Evolutionary conservation across 768 basidiomycete genomes (phyloP), one percentile per base, ranked within the genome.

Genomic region (Kwoniella sp.): DNA sequence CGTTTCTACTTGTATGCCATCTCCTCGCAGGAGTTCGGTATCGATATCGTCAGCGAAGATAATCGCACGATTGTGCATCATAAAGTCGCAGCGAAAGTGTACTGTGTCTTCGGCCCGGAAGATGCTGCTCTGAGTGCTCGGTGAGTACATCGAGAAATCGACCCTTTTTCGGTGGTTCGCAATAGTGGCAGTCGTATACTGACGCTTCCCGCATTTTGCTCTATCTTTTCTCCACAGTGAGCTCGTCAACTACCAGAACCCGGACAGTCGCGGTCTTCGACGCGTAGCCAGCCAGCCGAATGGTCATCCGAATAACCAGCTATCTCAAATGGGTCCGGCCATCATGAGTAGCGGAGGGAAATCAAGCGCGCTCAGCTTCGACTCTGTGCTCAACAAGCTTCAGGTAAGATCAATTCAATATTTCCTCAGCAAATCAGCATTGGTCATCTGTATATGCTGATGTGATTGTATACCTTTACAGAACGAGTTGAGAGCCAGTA

Each of bases 1-100:
- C 41, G 20, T 3, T 20, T 17, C 3, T 9, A 9, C 41, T 45
- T 45, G 41, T 45, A n/a, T n/a, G n/a, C 38, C 38, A 41, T 51
- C n/a, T 5, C 28, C 15, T 34, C 17, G 22, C 68, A 95, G 93
- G 94, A 98, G 88, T 98, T 96, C 79, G 96, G 96, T 62, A 99
- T 98, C 75, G 96, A 98, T 83, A 99, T 99, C 68, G 91, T 96
- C 59, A 91, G 92, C 68, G 96, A 99, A 76, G 96, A 99, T 84
- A 96, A 94, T 85, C 91, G 91, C 82, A 94, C 92, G 1, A 93
- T 97, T 63, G 89, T 98, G 55, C 96, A 99, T 82, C 94, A 97
- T 83, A 98, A 99, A 81, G 96, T 98, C 58, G 93, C 96, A 11
- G 93, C 95, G 3, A 90, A 92, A 29, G 93, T 93, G 37, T 86